Percentiles rank a stretch among this genome's conserved stretches.
Evolutionary conservation across 2,329 filamentous ascomycete species (phyloP).

Genomic region (Monosporascus sp.): DNA sequence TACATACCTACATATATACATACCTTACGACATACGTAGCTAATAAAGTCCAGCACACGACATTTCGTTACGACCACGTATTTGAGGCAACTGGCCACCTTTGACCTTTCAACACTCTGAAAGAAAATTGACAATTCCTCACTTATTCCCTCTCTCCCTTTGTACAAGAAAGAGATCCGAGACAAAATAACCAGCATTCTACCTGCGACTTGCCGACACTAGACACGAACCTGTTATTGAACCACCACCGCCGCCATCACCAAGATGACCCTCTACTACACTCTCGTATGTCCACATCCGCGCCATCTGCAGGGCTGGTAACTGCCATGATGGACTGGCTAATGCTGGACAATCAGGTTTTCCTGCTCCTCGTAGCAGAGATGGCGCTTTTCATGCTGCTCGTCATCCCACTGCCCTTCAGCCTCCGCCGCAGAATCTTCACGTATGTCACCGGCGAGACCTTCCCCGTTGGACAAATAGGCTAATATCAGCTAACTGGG

Average conservation of each 20-base stretch:
- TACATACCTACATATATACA: too few relatives aligned
- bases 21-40: too few relatives aligned
- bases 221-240: background rate
- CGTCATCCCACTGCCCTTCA: conserved; percentile 84
- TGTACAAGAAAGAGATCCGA: too few relatives aligned
- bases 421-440: conserved; percentile 78
- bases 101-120: too few relatives aligned
- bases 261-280: conserved; percentile 48
- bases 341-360: conserved; percentile 54
- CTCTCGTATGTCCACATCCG: conserved; percentile 33
- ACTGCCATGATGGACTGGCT: conserved; percentile 15
- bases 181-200: too few relatives aligned
- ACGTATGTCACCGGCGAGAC: conserved; percentile 39
- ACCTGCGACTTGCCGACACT: too few relatives aligned
- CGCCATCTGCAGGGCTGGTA: background rate
- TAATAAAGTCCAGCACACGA: too few relatives aligned
- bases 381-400: conserved; percentile 77
- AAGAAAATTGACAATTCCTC: too few relatives aligned
- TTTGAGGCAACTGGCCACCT: too few relatives aligned
- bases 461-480: background rate
- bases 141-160: too few relatives aligned
- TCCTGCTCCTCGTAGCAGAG: conserved; percentile 75
- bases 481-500: conserved; percentile 4
- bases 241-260: conserved; percentile 4
- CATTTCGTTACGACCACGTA: too few relatives aligned